phyloP scores from a whole-genome alignment of 1,139 yeast genomes.

The Zygosaccharomyces sapae region DNA sequence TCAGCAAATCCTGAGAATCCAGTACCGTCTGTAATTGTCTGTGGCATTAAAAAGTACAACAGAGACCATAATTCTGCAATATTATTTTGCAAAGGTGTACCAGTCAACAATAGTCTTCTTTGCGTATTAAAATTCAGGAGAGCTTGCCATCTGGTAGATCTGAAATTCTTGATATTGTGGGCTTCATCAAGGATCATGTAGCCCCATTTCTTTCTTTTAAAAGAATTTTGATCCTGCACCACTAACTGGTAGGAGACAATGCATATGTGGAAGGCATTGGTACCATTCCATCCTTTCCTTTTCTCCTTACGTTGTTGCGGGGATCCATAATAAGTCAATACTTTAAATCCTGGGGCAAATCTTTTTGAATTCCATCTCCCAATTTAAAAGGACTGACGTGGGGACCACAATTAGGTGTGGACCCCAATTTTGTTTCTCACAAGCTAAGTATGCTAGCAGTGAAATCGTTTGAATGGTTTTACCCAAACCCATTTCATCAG shows the following conservation, averaged over 20 bases:
- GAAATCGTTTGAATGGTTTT: slow-evolving; percentile 96
- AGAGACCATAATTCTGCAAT: slow-evolving; percentile 92
- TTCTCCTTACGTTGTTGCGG: slow-evolving; percentile 96
- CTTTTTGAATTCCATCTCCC: slow-evolving; percentile 99
- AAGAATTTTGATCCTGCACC: slow-evolving; percentile 92
- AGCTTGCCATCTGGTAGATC: slow-evolving; percentile 97
- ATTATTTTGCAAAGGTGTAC: slow-evolving; percentile 92
- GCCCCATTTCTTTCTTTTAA: slow-evolving; percentile 88
- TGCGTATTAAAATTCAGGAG: slow-evolving; percentile 88
- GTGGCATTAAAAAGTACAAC: slow-evolving; percentile 90
- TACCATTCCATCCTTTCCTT: slow-evolving; percentile 96
- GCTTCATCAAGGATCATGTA: slow-evolving; percentile 98
- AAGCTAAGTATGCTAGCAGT: slow-evolving; percentile 78
- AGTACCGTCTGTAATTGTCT: slow-evolving; percentile 38
- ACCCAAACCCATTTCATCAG: slow-evolving; percentile 99
- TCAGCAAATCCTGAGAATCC: slow-evolving; percentile 92
- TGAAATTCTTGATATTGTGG: slow-evolving; percentile 91
- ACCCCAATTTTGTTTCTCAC: slow-evolving; percentile 94
- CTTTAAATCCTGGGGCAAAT: slow-evolving; percentile 97
- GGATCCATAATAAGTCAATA: slow-evolving; percentile 93
- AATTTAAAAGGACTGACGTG: slow-evolving; percentile 95
- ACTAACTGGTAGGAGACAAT: slow-evolving; percentile 95
- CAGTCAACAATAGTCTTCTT: slow-evolving; percentile 81
- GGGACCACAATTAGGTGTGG: slow-evolving; percentile 97
- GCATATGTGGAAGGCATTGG: slow-evolving; percentile 93